Evolutionary conservation across 2,329 filamentous ascomycete genomes (phyloP).

Genomic region (Dissoconium aciculare): DNA sequence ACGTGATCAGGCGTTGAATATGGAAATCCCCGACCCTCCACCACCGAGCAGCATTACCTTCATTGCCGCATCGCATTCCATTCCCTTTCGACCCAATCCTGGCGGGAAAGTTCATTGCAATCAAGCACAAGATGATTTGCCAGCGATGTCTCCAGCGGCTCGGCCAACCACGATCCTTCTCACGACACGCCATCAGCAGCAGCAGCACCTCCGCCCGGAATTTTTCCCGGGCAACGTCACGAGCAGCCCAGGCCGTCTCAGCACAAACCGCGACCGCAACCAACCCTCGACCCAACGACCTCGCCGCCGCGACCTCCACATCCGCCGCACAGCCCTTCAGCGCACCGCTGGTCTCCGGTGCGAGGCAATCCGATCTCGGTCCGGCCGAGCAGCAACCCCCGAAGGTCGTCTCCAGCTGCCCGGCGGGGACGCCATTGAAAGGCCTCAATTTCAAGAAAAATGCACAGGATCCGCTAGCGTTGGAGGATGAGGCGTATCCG

Average conservation of each 20-base stretch:
- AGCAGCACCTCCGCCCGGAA: constrained; percentile 5
- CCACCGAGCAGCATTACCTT: no score
- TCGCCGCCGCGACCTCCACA: constrained; percentile 30
- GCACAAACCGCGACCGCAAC: constrained; percentile 18
- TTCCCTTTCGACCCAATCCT: no score
- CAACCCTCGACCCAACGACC: constrained; percentile 20
- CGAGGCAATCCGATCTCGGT: constrained; percentile 16
- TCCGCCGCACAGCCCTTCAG: constrained; percentile 33
- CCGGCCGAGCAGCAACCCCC: neutral
- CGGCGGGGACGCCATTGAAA: constrained; percentile 53
- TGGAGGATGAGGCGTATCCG: constrained; percentile 63
- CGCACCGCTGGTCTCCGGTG: constrained; percentile 24
- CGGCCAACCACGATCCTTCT: constrained; percentile 6
- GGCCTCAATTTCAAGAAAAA: constrained; percentile 69
- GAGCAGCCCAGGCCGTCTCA: constrained; percentile 15
- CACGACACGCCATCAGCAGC: constrained; percentile 2
- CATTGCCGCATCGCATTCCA: no score
- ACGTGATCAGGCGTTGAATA: no score
- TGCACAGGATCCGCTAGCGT: constrained; percentile 55
- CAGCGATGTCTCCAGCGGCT: constrained; percentile 17
- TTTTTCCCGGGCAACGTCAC: constrained; percentile 9
- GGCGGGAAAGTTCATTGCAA: no score
- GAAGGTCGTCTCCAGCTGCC: constrained; percentile 29
- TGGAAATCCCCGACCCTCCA: no score
- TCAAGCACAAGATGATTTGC: constrained; percentile 21